A percentile compares a stretch with the other conserved stretches of the same genome.
Conservation (phyloP, 257 asterid genomes). For the Eustoma russellianum region DNA sequence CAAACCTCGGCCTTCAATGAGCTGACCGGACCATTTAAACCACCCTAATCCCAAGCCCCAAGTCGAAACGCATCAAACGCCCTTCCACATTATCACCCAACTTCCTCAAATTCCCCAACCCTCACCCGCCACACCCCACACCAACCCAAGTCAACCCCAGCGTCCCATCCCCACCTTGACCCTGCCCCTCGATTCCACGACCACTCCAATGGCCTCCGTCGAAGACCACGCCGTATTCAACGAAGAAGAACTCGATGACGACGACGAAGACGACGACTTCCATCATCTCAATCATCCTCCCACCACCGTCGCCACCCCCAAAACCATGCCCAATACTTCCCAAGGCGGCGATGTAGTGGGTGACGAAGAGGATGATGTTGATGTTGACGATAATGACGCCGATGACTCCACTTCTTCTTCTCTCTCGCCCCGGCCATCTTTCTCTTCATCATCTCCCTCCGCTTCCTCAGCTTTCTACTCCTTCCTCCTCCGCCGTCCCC, state of each 20-base stretch:
- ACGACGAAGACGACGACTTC: conserved; percentile 17
- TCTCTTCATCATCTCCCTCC: conserved; percentile 8
- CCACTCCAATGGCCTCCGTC: conserved; percentile 17
- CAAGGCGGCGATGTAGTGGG: conserved; percentile 44
- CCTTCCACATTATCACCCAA: background rate
- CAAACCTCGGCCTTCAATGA: no score
- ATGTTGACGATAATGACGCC: conserved; percentile 42
- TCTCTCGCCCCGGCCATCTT: conserved; percentile 23
- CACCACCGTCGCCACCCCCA: conserved; percentile 10
- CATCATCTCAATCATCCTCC: conserved; percentile 21
- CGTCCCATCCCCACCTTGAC: no score
- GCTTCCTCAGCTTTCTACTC: conserved; percentile 16
- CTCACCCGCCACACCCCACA: no score
- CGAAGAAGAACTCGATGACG: conserved; percentile 26
- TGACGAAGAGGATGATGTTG: conserved; percentile 35
- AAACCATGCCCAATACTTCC: conserved; percentile 14
- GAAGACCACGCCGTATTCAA: conserved; percentile 15
- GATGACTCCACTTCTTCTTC: conserved; percentile 65
- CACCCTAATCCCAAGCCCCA: conserved; percentile 8
- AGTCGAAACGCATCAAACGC: background rate
- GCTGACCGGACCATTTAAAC: background rate
- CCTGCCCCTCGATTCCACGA: background rate
- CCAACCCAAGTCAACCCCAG: no score
- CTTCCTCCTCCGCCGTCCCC: conserved; percentile 17
- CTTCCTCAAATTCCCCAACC: background rate